Base-by-base conservation (phyloP, 305 asterid species). In the Ajuga reptans region DNA sequence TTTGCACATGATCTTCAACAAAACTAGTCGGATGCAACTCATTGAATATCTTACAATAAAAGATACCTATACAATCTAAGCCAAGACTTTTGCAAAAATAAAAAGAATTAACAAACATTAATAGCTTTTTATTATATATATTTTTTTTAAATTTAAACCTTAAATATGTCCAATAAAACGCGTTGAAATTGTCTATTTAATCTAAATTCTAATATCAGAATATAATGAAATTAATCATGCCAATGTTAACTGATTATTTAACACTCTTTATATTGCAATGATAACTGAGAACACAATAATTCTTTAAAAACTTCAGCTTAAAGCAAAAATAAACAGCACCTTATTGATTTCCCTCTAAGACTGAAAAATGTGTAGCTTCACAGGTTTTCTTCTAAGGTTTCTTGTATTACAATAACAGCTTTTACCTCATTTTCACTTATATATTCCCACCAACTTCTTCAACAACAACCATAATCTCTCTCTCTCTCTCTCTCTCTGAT, bases 321-420 rank as follows among this genome's bases (percentile, higher is more conserved):
- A 91, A 91, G 95, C 62, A 72, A 71, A 89, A 81, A 70, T 80
- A 18, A 84, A 47, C 45, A 56, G 59, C 71, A 65, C 45, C 69
- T 51, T 58, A 71, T 80, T 77, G 82, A 80, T 83, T 84, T 82
- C 79, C 84, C 83, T 78, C 82, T 74, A 87, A 86, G 92, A 56
- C 72, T 82, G 9, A 72, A 77, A n/a, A 78, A 17, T 72, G 60
- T 75, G 80, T 65, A 69, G 50, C 80, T 79, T 84, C 82, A 66
- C 70, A 87, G 84, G 89, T 57, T 81, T 83, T 75, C 77, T 73
- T 43, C 66, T 39, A 9, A 73, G 58, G 37, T 76, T 73, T 69
- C 87, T 80, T 81, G 78, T 53, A 72, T 80, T 76, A 59, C 80
- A 84, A 66, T 73, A 75, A 72, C 86, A 78, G 76, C n/a, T 70